Conservation (phyloP, 257 asterid genomes). For the Voacanga thouarsii region DNA sequence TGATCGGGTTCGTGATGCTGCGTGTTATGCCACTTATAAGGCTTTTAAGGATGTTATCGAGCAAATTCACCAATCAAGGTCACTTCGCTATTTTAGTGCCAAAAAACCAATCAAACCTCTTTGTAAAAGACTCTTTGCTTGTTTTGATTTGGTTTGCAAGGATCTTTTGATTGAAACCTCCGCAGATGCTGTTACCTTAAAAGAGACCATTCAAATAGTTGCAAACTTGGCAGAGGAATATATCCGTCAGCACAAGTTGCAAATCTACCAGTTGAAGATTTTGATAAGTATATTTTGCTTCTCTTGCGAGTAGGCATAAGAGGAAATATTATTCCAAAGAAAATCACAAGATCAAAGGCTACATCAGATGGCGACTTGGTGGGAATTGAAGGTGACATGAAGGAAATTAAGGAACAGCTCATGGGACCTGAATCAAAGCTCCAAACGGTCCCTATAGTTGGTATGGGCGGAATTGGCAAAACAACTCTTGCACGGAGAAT, state of each 20-base stretch:
- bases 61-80: neutral
- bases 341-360: no score
- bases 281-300: no score
- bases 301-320: no score
- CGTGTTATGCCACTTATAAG: neutral
- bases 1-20: neutral
- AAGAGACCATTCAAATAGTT: neutral
- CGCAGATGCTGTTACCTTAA: neutral
- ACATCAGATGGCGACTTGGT: no score
- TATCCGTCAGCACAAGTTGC: neutral
- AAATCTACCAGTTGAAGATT: no score
- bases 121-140: neutral
- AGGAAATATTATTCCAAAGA: no score
- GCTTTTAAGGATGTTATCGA: neutral
- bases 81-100: neutral
- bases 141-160: neutral
- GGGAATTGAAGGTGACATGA: no score
- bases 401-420: no score
- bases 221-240: neutral
- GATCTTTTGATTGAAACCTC: neutral
- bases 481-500: neutral
- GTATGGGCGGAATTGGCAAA: conserved; percentile 12
- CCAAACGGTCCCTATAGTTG: neutral
- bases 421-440: no score
- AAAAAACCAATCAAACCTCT: neutral